Conservation (phyloP, 2,329 filamentous ascomycete genomes). For the Aspergillus terreus region DNA sequence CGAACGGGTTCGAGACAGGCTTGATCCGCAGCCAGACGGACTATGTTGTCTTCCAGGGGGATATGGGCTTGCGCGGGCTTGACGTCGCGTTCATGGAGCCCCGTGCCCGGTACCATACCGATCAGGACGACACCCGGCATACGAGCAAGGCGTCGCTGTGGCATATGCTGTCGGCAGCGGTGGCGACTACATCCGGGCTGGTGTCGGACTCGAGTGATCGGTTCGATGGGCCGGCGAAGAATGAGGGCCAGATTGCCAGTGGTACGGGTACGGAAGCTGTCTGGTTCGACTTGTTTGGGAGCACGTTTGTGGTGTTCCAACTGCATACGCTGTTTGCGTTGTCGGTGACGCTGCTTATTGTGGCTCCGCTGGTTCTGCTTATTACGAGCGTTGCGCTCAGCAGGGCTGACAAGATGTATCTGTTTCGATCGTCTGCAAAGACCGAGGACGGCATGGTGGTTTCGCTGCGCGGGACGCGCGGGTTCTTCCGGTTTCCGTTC, state of each 20-base stretch:
- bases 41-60: constrained; percentile 75
- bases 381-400: constrained; percentile 65
- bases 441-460: constrained; percentile 60
- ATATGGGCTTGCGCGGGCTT: constrained; percentile 77
- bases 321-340: constrained; percentile 83
- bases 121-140: constrained; percentile 79
- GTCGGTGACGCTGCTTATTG: constrained; percentile 77
- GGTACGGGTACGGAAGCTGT: constrained; percentile 68
- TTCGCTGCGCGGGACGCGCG: constrained; percentile 69
- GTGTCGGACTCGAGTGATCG: constrained; percentile 63
- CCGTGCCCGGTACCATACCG: constrained; percentile 82
- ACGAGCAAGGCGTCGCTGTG: constrained; percentile 66
- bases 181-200: constrained; percentile 69
- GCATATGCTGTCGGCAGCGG: constrained; percentile 89
- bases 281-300: constrained; percentile 92
- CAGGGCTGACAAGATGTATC: constrained; percentile 78
- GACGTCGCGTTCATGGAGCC: constrained; percentile 91
- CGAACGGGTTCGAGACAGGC: constrained; percentile 77
- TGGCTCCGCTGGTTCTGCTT: constrained; percentile 70
- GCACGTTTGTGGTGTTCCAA: constrained; percentile 71
- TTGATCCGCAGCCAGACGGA: constrained; percentile 84
- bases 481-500: constrained; percentile 79
- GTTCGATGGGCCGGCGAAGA: constrained; percentile 60
- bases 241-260: constrained; percentile 61
- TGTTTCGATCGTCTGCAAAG: constrained; percentile 67